phyloP scores from a whole-genome alignment of 345 rosid genomes.

The Gossypium australe region DNA sequence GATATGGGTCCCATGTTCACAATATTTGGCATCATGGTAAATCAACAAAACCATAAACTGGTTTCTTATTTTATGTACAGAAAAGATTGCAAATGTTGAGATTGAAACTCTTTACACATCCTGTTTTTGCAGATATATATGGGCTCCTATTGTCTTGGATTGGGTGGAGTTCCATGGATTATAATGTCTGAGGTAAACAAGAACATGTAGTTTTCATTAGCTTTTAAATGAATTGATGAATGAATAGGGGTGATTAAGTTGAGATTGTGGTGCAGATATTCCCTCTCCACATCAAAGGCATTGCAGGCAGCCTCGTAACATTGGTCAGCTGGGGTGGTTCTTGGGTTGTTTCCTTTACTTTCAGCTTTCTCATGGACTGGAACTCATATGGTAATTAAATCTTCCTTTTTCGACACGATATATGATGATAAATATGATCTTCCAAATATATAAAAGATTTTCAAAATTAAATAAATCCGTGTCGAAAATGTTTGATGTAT shows the following conservation, averaged over 20 bases:
- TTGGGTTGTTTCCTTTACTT: slow-evolving; percentile 83
- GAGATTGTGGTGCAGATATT: slow-evolving; percentile 48
- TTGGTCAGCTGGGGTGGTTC: slow-evolving; percentile 91
- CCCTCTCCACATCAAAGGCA: slow-evolving; percentile 86
- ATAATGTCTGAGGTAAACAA: slow-evolving; percentile 84
- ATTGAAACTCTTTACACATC: background rate
- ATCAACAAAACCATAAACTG: background rate
- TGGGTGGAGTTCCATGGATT: slow-evolving; percentile 98
- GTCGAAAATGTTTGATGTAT: background rate
- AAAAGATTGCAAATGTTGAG: background rate
- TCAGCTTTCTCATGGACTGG: slow-evolving; percentile 81
- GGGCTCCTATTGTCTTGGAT: slow-evolving; percentile 74
- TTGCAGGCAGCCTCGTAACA: slow-evolving; percentile 84
- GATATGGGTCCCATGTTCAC: slow-evolving; percentile 58
- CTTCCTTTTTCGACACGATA: background rate
- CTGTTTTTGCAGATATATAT: slow-evolving; percentile 49
- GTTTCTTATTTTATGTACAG: too few species aligned
- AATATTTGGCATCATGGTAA: slow-evolving; percentile 74
- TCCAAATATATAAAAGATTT: background rate
- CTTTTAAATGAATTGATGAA: background rate
- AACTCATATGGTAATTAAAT: slow-evolving; percentile 56
- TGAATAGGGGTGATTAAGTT: background rate
- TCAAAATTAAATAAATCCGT: too few species aligned
- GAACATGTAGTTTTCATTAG: background rate
- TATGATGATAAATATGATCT: background rate